Base-by-base conservation (phyloP, 2,329 filamentous ascomycete genomes). In the Phialophora macrospora region DNA sequence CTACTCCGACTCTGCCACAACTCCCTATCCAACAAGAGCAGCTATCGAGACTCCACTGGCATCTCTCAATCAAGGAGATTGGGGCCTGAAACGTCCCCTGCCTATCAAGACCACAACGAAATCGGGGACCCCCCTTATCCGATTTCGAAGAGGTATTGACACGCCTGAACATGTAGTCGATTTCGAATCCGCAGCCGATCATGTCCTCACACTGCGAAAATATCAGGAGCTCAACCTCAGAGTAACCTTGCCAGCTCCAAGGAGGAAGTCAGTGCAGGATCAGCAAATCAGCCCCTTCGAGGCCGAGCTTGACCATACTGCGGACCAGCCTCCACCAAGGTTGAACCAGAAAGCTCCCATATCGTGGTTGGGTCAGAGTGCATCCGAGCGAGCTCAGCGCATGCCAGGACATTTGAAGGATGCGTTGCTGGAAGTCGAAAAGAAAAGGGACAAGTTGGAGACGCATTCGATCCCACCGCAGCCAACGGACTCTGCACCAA, bases 161-260 rank as follows among this genome's bases (percentile, higher is more conserved):
- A 91, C 92, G 1, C 85, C 88, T 72, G 93, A 97, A 78, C 90
- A 93, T 76, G 85, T 97, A 71, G 97, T 93, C 74, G 93, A 97
- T 74, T 98, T 93, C 78, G 84, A 87, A 69, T 93, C 91, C 44
- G 90, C 93, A 0, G 86, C 89, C 63, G 92, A 97, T 77, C 92
- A 96, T 78, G 86, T 88, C 59, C 81, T 92, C 71, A 93, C 92
- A 7, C 81, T 96, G 63, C 83, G 88, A 75, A 98, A 97, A 81
- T 97, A 90, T 81, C 90, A 92, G 75, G 91, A 96, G 77, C 83
- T 97, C 76, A 84, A 87, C 65, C 79, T 97, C 61, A 87, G 91
- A 22, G 52, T 71, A 14, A 64, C 62, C 17, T 64, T 70, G 54
- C 61, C 68, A 24, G 60, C 55, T 14, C 41, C 62, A 14, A 65